Conservation (phyloP, 768 basidiomycete species). For the Postia placenta region DNA sequence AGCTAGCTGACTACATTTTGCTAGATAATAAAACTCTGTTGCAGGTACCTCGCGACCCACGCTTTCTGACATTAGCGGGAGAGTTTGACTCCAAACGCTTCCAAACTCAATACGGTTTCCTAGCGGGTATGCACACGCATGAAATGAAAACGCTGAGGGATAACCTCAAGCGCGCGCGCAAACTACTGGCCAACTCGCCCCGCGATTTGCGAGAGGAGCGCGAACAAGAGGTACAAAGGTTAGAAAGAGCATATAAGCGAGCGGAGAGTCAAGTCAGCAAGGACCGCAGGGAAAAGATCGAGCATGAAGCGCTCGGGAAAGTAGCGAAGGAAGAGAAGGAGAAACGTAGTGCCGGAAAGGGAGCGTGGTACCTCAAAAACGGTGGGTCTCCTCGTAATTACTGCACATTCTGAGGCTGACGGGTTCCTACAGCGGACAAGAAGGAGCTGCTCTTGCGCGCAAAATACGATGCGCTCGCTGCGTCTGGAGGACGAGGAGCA, state of each 20-base stretch:
- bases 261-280: constrained; percentile 71
- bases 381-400: constrained; percentile 37
- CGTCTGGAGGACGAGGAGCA: constrained; percentile 69
- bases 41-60: constrained; percentile 80
- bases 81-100: constrained; percentile 61
- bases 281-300: constrained; percentile 62
- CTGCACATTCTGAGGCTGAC: background rate
- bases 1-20: background rate
- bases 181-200: constrained; percentile 55
- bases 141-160: constrained; percentile 65
- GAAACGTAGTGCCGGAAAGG: constrained; percentile 73
- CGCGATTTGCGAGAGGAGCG: constrained; percentile 52
- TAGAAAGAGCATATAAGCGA: constrained; percentile 72
- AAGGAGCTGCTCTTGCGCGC: constrained; percentile 68
- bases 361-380: constrained; percentile 80
- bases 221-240: constrained; percentile 58
- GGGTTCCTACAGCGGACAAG: constrained; percentile 58
- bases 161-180: constrained; percentile 62
- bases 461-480: constrained; percentile 72
- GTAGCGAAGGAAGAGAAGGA: constrained; percentile 48
- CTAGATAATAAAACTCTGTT: background rate
- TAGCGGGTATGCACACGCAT: constrained; percentile 53
- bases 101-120: constrained; percentile 66
- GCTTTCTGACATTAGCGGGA: constrained; percentile 73
- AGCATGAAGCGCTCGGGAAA: constrained; percentile 54